Evolutionary conservation across 805 yeast species (phyloP).

Genomic region (Nakazawaea wyomingensis): DNA sequence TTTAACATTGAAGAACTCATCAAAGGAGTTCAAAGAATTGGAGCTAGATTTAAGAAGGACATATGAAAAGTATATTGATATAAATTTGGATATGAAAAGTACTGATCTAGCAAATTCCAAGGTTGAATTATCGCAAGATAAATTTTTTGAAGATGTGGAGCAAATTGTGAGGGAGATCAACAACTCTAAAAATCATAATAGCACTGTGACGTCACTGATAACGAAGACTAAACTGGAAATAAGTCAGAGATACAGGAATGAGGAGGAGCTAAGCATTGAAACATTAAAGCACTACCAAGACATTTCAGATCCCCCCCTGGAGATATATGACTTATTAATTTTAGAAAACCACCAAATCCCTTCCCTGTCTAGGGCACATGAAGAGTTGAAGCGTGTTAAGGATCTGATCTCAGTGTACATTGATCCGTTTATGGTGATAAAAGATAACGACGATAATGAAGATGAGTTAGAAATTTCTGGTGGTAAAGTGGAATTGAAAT

Average conservation of each 20-base stretch:
- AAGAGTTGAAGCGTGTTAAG: neutral
- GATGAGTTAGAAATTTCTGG: constrained; percentile 67
- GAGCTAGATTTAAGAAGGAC: neutral
- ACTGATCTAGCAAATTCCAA: neutral
- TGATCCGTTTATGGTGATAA: constrained; percentile 8
- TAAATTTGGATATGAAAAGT: neutral
- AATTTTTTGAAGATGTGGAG: neutral
- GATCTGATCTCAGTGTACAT: constrained; percentile 5
- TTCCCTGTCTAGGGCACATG: too few species aligned
- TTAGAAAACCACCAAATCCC: too few species aligned
- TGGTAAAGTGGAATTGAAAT: constrained; percentile 60
- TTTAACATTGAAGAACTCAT: neutral
- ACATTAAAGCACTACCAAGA: constrained; percentile 7
- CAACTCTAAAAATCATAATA: neutral
- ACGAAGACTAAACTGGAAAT: constrained; percentile 8
- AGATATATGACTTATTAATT: neutral
- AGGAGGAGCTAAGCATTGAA: constrained; percentile 1
- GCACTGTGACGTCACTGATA: neutral
- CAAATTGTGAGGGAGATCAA: neutral
- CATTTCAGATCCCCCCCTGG: neutral
- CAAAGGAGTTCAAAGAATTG: neutral
- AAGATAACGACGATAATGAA: constrained; percentile 34
- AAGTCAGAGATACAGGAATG: neutral
- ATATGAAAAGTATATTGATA: constrained; percentile 6
- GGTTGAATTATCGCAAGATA: neutral